Evolutionary conservation across 1,139 yeast species (phyloP), one percentile per base, ranked within the genome.

Genomic region (Saccharomycopsis hybrid): DNA sequence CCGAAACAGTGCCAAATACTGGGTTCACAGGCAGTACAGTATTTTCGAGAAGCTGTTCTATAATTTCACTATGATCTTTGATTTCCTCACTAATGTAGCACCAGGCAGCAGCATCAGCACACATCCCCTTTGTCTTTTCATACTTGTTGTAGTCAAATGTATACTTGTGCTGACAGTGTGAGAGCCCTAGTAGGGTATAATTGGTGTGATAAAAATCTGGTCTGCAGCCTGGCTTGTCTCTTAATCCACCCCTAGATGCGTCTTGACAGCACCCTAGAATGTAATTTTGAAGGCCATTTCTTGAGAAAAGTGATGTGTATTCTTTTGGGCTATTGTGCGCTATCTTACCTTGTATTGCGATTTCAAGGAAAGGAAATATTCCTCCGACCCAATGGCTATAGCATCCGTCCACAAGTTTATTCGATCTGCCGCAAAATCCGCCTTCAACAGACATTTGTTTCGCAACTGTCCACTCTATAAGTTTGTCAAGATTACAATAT

Each of bases 331-430:
- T 29, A n/a, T 41, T 32, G 28, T 25, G 31, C n/a, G n/a, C n/a
- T n/a, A n/a, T n/a, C n/a, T n/a, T n/a, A n/a, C n/a, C n/a, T 2
- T 60, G 60, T 0, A 61, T 64, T 0, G 82, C 63, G 1, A 75
- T 67, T 54, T 86, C 92, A 8, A 88, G 59, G 41, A 90, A 66
- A 0, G 87, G 80, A 57, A 76, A 72, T 43, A 82, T 62, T 0
- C 88, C 95, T 1, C 98, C 98, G 2, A 90, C 83, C 98, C 98
- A 92, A 64, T 85, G 94, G 60, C 90, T 80, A 64, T 94, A 94
- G 65, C 99, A 94, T 0, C 95, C 96, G 64, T 94, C 99, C 0
- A 92, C 97, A 41, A 94, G 72, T 64, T 94, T 94, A 63, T 92
- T 90, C 0, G 95, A 78, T 51, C 99, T 76, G 0, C 99, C 99